Percentiles rank a stretch among this genome's conserved stretches.
Conservation (phyloP, 176 grass and related monocot species). For the Carex littledalei region DNA sequence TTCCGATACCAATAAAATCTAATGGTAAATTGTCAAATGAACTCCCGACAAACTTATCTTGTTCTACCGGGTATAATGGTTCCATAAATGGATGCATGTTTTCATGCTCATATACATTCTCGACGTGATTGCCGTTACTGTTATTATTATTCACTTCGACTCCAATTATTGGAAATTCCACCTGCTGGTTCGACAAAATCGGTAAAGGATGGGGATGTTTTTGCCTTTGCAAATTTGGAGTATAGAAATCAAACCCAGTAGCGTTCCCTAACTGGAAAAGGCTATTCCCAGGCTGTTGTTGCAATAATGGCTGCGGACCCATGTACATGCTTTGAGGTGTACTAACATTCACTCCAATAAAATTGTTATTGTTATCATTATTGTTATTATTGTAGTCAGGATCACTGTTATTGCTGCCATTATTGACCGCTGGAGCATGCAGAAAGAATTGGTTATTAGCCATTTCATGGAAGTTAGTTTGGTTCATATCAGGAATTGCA, state of each 20-base stretch:
- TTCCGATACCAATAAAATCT: slow-evolving; percentile 78
- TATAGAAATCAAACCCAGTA: slow-evolving; percentile 41
- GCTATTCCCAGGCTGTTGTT: slow-evolving; percentile 28
- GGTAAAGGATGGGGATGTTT: slow-evolving; percentile 33
- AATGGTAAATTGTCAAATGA: slow-evolving; percentile 72
- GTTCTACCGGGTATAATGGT: slow-evolving; percentile 49
- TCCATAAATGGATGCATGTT: slow-evolving; percentile 52
- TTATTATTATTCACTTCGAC: slow-evolving; percentile 43
- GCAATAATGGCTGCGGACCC: slow-evolving; percentile 30
- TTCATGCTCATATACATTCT: slow-evolving; percentile 22
- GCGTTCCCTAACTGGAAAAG: slow-evolving; percentile 34
- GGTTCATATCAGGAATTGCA: slow-evolving; percentile 62
- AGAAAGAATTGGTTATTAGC: slow-evolving; percentile 30
- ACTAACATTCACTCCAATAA: slow-evolving; percentile 6
- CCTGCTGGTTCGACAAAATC: slow-evolving; percentile 36
- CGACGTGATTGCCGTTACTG: slow-evolving; percentile 24
- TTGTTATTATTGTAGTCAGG: slow-evolving; percentile 16
- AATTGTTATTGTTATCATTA: background rate
- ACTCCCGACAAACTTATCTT: slow-evolving; percentile 80
- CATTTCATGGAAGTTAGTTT: slow-evolving; percentile 23
- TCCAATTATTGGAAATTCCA: slow-evolving; percentile 36
- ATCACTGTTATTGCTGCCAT: slow-evolving; percentile 15
- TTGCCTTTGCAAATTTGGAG: slow-evolving; percentile 33
- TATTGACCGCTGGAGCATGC: slow-evolving; percentile 28
- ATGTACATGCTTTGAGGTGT: slow-evolving; percentile 45